phyloP scores from a whole-genome alignment of 208 protist species.

The Wallacemonas sp. region DNA sequence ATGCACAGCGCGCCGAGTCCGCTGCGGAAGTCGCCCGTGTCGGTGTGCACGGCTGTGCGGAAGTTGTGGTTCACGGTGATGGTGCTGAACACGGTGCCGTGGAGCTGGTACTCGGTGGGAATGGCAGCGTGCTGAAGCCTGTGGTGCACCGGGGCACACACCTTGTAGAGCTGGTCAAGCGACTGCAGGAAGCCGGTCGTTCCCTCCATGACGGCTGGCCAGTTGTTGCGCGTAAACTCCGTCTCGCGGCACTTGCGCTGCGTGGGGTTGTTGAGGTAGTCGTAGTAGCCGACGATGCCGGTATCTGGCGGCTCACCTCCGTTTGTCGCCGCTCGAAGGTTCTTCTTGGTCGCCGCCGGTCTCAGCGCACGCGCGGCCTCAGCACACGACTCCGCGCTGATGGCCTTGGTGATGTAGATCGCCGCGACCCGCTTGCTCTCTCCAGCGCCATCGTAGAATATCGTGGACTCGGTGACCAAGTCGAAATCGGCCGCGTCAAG shows the following conservation, averaged over 20 bases:
- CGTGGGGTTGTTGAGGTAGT: constrained; percentile 87
- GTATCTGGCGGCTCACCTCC: constrained; percentile 83
- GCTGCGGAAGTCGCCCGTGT: constrained; percentile 85
- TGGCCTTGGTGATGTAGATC: constrained; percentile 63
- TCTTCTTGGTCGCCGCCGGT: constrained; percentile 71
- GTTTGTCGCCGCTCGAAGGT: constrained; percentile 77
- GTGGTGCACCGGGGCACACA: constrained; percentile 68
- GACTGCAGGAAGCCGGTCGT: constrained; percentile 51
- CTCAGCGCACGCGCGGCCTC: constrained; percentile 54
- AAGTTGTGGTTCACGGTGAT: constrained; percentile 92
- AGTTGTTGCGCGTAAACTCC: constrained; percentile 76
- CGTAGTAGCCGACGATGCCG: constrained; percentile 91
- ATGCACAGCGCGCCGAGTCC: constrained; percentile 80
- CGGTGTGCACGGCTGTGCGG: constrained; percentile 86
- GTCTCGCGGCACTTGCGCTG: constrained; percentile 87
- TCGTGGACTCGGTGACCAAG: constrained; percentile 53
- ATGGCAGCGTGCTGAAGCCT: constrained; percentile 77
- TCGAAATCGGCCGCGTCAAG: constrained; percentile 58
- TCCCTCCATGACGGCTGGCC: constrained; percentile 36
- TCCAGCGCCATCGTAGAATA: constrained; percentile 57
- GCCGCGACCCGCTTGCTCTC: constrained; percentile 53
- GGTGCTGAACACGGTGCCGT: constrained; percentile 89
- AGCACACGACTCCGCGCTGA: constrained; percentile 49
- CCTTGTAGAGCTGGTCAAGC: constrained; percentile 74
- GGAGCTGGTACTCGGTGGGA: constrained; percentile 71